Percentiles rank a stretch among this genome's conserved stretches.
Conservation (phyloP, 768 basidiomycete species). For the Amanita jacksonii region DNA sequence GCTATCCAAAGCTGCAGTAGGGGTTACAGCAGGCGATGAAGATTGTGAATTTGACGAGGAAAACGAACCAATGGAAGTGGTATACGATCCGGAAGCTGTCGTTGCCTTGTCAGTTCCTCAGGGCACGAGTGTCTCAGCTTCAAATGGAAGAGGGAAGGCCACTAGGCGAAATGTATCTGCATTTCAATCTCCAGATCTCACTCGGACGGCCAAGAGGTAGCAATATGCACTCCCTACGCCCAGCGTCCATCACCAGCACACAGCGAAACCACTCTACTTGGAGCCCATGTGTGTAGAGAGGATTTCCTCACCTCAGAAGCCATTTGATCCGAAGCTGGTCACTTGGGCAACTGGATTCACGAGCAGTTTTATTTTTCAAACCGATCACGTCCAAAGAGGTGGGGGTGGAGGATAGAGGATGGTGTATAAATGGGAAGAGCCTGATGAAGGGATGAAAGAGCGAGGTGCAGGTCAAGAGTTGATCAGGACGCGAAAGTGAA, state of each 20-base stretch:
- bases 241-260: constrained; percentile 64
- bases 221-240: constrained; percentile 54
- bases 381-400: constrained; percentile 53
- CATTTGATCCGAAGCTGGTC: constrained; percentile 36
- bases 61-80: background rate
- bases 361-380: constrained; percentile 31
- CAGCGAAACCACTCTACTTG: constrained; percentile 51
- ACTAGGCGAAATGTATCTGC: background rate
- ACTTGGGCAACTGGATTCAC: constrained; percentile 50
- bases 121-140: background rate
- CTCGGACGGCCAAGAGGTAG: constrained; percentile 34
- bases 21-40: background rate
- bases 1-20: background rate
- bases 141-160: background rate
- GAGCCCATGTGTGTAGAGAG: constrained; percentile 48
- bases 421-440: constrained; percentile 35
- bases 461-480: constrained; percentile 49
- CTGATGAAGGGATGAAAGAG: constrained; percentile 34
- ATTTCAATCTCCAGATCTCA: constrained; percentile 12
- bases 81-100: background rate
- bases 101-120: background rate
- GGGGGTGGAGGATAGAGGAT: constrained; percentile 69
- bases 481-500: constrained; percentile 34
- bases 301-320: constrained; percentile 37
- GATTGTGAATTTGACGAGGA: background rate